These are phyloP conservation scores for Barnettozyma sp. DNA, from an alignment of 805 yeast genomes.

Conservation along the genomic window DNA sequence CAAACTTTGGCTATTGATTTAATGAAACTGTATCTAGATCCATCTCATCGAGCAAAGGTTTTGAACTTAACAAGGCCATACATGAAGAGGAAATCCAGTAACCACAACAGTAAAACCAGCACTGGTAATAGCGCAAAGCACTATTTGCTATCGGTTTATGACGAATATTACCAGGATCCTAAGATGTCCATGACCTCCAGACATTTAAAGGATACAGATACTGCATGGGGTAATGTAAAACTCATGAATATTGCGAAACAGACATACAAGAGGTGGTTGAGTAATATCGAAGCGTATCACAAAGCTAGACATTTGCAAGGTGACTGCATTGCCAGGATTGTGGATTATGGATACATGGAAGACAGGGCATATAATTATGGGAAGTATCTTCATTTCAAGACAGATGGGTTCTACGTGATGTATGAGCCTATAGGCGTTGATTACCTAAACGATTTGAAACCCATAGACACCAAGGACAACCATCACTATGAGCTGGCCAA, in stretches of 20 bases:
- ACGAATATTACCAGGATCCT: constrained; percentile 21
- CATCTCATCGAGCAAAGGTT: constrained; percentile 5
- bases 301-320: constrained; percentile 19
- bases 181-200: constrained; percentile 15
- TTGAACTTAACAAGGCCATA: neutral
- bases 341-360: constrained; percentile 24
- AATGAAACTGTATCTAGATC: constrained; percentile 16
- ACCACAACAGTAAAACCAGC: too few species aligned
- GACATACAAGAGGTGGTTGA: constrained; percentile 18
- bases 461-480: constrained; percentile 10
- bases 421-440: constrained; percentile 19
- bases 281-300: constrained; percentile 19
- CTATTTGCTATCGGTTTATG: constrained; percentile 22
- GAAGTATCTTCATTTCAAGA: constrained; percentile 17
- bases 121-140: too few species aligned
- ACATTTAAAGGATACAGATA: constrained; percentile 10
- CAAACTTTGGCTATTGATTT: constrained; percentile 22
- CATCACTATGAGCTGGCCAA: constrained; percentile 15
- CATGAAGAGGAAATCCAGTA: neutral
- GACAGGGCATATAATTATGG: constrained; percentile 20
- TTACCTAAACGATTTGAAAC: constrained; percentile 10
- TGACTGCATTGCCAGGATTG: constrained; percentile 17
- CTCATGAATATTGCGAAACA: constrained; percentile 11
- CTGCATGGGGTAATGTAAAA: constrained; percentile 10
- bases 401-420: constrained; percentile 24